These are phyloP conservation scores for Poa annua DNA, from an alignment of 176 grass and related monocot genomes.

Conservation along the genomic window DNA sequence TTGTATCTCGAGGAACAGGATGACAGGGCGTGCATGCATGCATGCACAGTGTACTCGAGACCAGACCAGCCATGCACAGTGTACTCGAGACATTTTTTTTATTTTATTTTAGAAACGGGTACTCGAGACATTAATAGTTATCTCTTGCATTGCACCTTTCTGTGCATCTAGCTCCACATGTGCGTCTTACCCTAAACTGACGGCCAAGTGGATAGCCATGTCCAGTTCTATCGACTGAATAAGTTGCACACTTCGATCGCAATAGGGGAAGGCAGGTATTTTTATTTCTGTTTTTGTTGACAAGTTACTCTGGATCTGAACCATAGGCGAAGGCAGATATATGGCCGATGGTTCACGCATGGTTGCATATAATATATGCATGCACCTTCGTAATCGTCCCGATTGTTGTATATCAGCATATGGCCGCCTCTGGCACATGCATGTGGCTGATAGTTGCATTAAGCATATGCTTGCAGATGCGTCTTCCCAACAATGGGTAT, in stretches of 20 bases:
- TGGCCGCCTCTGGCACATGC: too few relatives aligned
- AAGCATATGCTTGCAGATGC: background rate
- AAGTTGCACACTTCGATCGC: background rate
- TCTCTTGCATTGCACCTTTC: too few relatives aligned
- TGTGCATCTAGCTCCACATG: background rate
- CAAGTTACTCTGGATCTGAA: background rate
- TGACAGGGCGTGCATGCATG: background rate
- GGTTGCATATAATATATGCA: too few relatives aligned
- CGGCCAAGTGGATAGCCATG: constrained; percentile 4
- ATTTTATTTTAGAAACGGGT: too few relatives aligned
- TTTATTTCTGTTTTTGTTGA: background rate
- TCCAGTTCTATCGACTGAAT: background rate
- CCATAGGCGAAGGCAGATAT: too few relatives aligned
- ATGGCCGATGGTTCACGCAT: background rate
- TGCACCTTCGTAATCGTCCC: too few relatives aligned
- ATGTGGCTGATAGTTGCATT: too few relatives aligned
- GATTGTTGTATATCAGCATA: too few relatives aligned
- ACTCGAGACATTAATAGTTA: too few relatives aligned
- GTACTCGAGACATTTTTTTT: too few relatives aligned
- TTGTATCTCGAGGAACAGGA: background rate
- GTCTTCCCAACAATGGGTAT: background rate
- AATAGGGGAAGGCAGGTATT: background rate
- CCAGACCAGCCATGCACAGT: too few relatives aligned
- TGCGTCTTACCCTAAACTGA: background rate
- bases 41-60: background rate